Evolutionary conservation across 495 filamentous ascomycete species (phyloP).

Genomic region (Viridothelium virens): DNA sequence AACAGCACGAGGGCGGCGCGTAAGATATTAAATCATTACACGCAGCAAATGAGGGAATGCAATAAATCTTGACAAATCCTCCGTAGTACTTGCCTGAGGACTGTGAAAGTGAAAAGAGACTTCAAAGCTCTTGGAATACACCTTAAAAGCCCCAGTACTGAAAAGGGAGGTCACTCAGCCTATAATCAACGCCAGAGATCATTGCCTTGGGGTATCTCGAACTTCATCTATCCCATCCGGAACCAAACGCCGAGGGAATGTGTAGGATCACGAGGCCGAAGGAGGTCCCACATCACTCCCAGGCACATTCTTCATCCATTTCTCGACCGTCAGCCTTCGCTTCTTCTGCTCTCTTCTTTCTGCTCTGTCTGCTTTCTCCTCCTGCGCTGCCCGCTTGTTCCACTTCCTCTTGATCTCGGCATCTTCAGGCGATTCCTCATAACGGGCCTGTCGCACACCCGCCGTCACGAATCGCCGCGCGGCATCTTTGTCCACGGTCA

Average conservation of each 20-base stretch:
- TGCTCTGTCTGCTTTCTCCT: constrained; percentile 14
- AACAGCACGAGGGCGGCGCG: not conserved
- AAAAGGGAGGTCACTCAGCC: not conserved
- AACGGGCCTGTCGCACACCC: constrained; percentile 63
- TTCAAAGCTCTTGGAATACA: not conserved
- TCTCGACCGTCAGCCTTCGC: not conserved
- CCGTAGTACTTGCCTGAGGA: not conserved
- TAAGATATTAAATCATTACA: not conserved
- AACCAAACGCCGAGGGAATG: not conserved
- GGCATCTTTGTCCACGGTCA: constrained; percentile 69
- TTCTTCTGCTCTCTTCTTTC: not conserved
- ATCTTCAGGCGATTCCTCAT: constrained; percentile 44
- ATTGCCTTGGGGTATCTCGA: not conserved
- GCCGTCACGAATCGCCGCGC: constrained; percentile 73
- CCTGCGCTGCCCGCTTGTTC: constrained; percentile 17
- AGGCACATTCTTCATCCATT: not conserved
- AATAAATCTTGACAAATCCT: not conserved
- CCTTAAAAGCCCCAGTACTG: not conserved
- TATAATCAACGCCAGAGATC: not conserved
- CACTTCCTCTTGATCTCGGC: constrained; percentile 28
- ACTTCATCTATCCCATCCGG: not conserved
- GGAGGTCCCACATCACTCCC: not conserved
- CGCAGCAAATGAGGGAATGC: not conserved
- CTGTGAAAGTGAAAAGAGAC: not conserved
- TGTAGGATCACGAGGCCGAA: not conserved